Conservation (phyloP, 2,329 filamentous ascomycete genomes). For the Phialophora macrospora region DNA sequence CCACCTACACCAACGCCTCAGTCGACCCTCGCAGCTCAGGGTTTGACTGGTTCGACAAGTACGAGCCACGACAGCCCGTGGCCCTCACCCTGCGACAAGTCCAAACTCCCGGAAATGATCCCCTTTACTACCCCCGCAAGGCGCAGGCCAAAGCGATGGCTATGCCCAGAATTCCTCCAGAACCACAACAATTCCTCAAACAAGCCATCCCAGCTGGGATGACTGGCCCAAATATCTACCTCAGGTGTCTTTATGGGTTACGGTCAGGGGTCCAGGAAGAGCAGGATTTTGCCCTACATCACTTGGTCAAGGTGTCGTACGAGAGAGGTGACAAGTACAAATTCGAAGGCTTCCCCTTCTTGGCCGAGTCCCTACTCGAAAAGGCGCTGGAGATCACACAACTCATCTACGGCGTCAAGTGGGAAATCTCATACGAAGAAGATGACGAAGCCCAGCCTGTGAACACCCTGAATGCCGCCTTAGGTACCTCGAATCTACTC, state of each 20-base stretch:
- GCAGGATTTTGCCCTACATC: slow-evolving; percentile 89
- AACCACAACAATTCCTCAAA: slow-evolving; percentile 32
- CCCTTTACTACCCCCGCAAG: slow-evolving; percentile 65
- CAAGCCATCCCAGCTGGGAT: slow-evolving; percentile 54
- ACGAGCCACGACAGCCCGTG: slow-evolving; percentile 69
- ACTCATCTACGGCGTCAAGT: slow-evolving; percentile 81
- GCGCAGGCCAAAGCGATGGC: slow-evolving; percentile 37
- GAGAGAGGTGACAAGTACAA: slow-evolving; percentile 95
- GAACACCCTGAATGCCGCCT: slow-evolving; percentile 67
- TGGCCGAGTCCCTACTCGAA: slow-evolving; percentile 85
- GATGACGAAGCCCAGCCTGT: slow-evolving; percentile 56
- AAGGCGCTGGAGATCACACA: slow-evolving; percentile 79
- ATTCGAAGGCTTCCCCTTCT: slow-evolving; percentile 86
- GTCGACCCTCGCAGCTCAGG: slow-evolving; percentile 54
- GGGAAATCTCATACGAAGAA: slow-evolving; percentile 75
- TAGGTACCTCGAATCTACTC: slow-evolving; percentile 72
- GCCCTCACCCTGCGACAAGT: slow-evolving; percentile 73
- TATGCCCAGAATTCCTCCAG: slow-evolving; percentile 20
- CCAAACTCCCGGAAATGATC: slow-evolving; percentile 74
- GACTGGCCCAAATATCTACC: slow-evolving; percentile 86
- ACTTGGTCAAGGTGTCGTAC: slow-evolving; percentile 92
- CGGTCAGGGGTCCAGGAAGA: slow-evolving; percentile 79
- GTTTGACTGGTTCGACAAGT: slow-evolving; percentile 60
- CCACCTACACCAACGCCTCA: slow-evolving; percentile 47
- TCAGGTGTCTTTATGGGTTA: slow-evolving; percentile 81